phyloP scores from a whole-genome alignment of 768 basidiomycete species.

The Aureoboletus auriporus region DNA sequence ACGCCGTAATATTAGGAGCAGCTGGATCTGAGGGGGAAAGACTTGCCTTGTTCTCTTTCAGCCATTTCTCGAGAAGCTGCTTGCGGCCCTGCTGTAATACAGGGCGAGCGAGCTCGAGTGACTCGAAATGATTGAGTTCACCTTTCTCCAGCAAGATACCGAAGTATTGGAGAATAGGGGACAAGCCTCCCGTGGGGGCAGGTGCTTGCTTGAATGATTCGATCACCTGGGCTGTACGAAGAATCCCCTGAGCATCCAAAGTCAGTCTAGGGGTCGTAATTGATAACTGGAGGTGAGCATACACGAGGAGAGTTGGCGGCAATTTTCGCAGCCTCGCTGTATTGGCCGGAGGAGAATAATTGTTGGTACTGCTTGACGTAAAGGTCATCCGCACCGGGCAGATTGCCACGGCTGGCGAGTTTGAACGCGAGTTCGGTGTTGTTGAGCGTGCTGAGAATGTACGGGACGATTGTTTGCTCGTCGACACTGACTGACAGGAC shows the following conservation, averaged over 20 bases:
- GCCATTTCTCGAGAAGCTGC: slow-evolving; percentile 96
- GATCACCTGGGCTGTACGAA: slow-evolving; percentile 92
- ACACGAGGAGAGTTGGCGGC: slow-evolving; percentile 96
- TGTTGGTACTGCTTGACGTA: slow-evolving; percentile 93
- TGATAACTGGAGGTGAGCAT: slow-evolving; percentile 20
- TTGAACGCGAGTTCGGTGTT: slow-evolving; percentile 98
- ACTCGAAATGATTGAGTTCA: slow-evolving; percentile 94
- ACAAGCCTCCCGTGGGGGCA: slow-evolving; percentile 83
- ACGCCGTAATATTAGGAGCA: slow-evolving; percentile 9
- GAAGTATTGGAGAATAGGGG: slow-evolving; percentile 97
- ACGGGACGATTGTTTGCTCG: slow-evolving; percentile 93
- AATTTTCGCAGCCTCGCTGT: slow-evolving; percentile 91
- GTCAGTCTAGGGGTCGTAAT: not conserved
- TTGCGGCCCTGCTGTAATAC: slow-evolving; percentile 96
- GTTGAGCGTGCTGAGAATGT: slow-evolving; percentile 89
- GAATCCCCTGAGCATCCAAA: slow-evolving; percentile 62
- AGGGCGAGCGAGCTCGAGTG: slow-evolving; percentile 91
- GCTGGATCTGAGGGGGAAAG: slow-evolving; percentile 3
- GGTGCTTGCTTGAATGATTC: slow-evolving; percentile 97
- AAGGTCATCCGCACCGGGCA: slow-evolving; percentile 96
- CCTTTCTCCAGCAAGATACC: slow-evolving; percentile 98
- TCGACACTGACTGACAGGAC: slow-evolving; percentile 96
- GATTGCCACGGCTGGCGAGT: slow-evolving; percentile 90
- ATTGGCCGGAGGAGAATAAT: slow-evolving; percentile 86
- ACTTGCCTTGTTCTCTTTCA: slow-evolving; percentile 95